These are phyloP conservation scores for Ciborinia camelliae DNA, from an alignment of 2,329 filamentous ascomycete genomes.

Conservation along the genomic window DNA sequence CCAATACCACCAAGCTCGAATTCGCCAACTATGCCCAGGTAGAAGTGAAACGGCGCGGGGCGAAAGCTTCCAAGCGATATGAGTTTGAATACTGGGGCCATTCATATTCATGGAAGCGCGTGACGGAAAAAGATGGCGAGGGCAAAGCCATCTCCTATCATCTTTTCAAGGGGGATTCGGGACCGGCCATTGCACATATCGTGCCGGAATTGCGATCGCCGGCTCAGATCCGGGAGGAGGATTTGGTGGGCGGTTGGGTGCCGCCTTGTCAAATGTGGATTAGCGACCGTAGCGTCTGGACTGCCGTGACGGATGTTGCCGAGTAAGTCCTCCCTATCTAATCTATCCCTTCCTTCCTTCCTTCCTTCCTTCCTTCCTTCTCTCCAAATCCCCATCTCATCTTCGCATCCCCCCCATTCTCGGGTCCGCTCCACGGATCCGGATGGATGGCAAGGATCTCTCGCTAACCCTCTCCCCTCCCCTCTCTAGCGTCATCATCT, in stretches of 20 bases:
- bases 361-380: neutral
- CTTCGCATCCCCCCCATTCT: too few relatives aligned
- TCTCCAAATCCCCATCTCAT: neutral
- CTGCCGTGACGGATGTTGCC: constrained; percentile 71
- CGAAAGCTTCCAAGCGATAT: constrained; percentile 69
- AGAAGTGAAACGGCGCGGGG: constrained; percentile 68
- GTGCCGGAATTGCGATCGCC: constrained; percentile 74
- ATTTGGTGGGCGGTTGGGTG: constrained; percentile 80
- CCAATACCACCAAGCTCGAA: constrained; percentile 82
- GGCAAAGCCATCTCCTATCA: constrained; percentile 71
- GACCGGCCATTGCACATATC: constrained; percentile 74
- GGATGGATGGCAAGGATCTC: too few relatives aligned
- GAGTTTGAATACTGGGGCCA: constrained; percentile 94
- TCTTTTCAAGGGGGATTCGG: constrained; percentile 63
- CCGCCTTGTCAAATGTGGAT: constrained; percentile 91
- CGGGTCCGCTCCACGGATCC: too few relatives aligned
- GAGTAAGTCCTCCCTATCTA: constrained; percentile 67
- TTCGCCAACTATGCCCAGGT: constrained; percentile 97
- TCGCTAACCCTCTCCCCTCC: too few relatives aligned
- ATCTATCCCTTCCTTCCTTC: too few relatives aligned
- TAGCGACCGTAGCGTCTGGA: constrained; percentile 66
- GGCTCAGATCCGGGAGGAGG: constrained; percentile 67
- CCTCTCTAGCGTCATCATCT: constrained; percentile 86
- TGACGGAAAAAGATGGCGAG: constrained; percentile 63
- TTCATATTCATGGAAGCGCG: constrained; percentile 78